Percentiles rank a stretch among this genome's conserved stretches.
These are phyloP conservation scores for Chaetomium sp. DNA, from an alignment of 2,329 filamentous ascomycete species.

Conservation along the genomic window DNA sequence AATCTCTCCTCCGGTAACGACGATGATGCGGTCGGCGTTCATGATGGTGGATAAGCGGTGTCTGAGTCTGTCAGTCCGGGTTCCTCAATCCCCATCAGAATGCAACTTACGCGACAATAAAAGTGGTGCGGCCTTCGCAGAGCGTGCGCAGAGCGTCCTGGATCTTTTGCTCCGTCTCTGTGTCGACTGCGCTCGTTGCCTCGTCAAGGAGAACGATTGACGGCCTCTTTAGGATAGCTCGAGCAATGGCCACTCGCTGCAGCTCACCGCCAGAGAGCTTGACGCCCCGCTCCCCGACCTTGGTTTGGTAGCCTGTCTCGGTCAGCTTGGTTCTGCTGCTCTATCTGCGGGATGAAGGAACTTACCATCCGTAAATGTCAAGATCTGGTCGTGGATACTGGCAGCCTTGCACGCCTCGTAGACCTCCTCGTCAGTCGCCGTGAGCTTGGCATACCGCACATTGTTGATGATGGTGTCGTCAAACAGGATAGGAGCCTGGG, in stretches of 20 bases:
- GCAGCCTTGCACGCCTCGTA: constrained; percentile 57
- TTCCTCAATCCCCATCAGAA: background rate
- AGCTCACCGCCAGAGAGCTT: constrained; percentile 68
- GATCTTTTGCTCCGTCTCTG: constrained; percentile 68
- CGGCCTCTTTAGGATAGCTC: constrained; percentile 72
- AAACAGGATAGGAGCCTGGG: constrained; percentile 58
- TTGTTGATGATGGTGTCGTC: constrained; percentile 63
- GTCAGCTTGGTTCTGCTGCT: constrained; percentile 20
- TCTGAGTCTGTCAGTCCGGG: constrained; percentile 40
- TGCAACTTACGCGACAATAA: constrained; percentile 61
- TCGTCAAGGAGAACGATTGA: constrained; percentile 78
- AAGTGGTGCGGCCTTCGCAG: constrained; percentile 64
- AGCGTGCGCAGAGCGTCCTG: constrained; percentile 62
- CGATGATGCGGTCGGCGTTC: constrained; percentile 68
- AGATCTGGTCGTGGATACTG: constrained; percentile 61
- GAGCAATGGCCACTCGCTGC: constrained; percentile 68
- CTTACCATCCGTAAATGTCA: constrained; percentile 54
- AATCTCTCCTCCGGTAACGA: constrained; percentile 63
- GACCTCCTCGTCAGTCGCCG: constrained; percentile 58
- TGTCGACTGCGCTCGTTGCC: constrained; percentile 75
- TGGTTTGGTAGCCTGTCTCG: constrained; percentile 49
- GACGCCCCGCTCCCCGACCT: constrained; percentile 55
- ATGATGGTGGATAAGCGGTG: constrained; percentile 72
- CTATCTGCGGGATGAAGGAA: background rate
- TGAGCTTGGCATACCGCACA: constrained; percentile 57